Conservation (phyloP, 106 monocot genomes). For the Cymbidium sinense region DNA sequence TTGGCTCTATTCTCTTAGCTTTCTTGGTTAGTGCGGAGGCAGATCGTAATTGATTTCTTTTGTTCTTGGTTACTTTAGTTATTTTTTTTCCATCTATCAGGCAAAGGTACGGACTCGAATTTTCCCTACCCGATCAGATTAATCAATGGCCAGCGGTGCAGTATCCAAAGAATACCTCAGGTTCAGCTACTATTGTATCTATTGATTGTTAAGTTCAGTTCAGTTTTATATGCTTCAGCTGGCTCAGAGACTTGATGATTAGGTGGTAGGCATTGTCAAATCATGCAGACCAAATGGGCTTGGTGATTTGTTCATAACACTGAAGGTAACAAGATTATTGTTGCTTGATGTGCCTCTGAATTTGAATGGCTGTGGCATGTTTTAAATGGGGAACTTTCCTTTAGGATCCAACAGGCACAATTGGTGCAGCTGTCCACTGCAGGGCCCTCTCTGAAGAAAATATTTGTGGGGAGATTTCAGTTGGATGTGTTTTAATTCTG, state of each 20-base stretch:
- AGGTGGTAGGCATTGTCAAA: conserved; percentile 72
- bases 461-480: conserved; percentile 38
- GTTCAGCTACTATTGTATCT: conserved; percentile 7
- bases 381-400: not conserved
- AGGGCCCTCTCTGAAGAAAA: conserved; percentile 37
- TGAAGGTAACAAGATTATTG: conserved; percentile 37
- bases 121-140: conserved; percentile 21
- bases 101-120: conserved; percentile 5
- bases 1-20: conserved; percentile 51
- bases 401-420: conserved; percentile 86
- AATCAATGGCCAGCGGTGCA: conserved; percentile 17
- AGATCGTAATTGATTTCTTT: not conserved
- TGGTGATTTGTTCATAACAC: conserved; percentile 59
- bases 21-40: conserved; percentile 27
- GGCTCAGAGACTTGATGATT: conserved; percentile 7
- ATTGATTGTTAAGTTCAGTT: not conserved
- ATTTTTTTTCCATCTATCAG: not conserved
- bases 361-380: not conserved
- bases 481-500: conserved; percentile 70
- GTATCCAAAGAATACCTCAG: conserved; percentile 20
- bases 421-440: conserved; percentile 61
- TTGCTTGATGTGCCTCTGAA: not conserved
- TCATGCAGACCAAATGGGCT: conserved; percentile 61
- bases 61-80: conserved; percentile 2
- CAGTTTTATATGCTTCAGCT: not conserved